Percentiles rank a stretch among this genome's conserved stretches.
These are phyloP conservation scores for Talinum fruticosum DNA, from an alignment of 148 eudicot species.

Conservation along the genomic window DNA sequence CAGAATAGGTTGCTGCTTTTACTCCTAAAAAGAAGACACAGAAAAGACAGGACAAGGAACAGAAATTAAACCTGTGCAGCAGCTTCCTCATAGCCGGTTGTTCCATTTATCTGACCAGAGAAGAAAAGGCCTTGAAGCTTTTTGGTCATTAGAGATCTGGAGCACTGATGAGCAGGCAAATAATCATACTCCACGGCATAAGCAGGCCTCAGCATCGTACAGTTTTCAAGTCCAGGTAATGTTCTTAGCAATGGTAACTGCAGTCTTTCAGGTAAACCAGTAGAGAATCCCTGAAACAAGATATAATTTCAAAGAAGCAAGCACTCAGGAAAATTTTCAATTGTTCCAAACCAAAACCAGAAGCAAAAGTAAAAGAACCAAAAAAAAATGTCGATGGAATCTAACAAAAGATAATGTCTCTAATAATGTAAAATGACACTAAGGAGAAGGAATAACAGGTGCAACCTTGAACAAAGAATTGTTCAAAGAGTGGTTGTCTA, in stretches of 20 bases:
- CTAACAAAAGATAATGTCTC: not conserved
- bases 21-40: not conserved
- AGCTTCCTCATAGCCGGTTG: constrained; percentile 99
- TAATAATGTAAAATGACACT: not conserved
- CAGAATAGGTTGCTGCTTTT: not conserved
- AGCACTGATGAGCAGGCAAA: constrained; percentile 96
- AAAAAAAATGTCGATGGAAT: not conserved
- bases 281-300: constrained; percentile 78
- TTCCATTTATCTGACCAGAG: constrained; percentile 99
- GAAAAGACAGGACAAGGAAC: not conserved
- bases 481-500: no score
- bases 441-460: not conserved
- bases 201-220: constrained; percentile 97
- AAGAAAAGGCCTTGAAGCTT: constrained; percentile 94
- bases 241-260: constrained; percentile 89
- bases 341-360: not conserved
- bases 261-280: constrained; percentile 96
- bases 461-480: not conserved
- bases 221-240: constrained; percentile 92
- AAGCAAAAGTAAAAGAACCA: not conserved
- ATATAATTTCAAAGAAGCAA: not conserved
- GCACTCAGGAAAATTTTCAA: not conserved
- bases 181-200: constrained; percentile 98
- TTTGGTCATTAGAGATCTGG: constrained; percentile 96
- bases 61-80: constrained; percentile 78